Conservation (phyloP, 441 rosid genomes). For the Populus hybrid region DNA sequence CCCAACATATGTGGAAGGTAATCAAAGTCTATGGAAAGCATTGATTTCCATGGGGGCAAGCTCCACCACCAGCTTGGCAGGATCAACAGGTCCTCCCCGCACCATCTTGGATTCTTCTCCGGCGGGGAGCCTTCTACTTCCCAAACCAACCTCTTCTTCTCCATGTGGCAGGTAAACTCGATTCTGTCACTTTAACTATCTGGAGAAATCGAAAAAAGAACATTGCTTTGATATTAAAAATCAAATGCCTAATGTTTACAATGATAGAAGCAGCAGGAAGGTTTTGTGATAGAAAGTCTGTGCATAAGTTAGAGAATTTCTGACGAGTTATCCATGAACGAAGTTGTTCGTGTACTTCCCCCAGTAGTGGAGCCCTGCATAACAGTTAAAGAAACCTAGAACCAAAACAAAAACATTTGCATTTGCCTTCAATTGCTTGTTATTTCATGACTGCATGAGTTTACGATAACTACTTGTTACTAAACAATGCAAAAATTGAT, state of each 20-base stretch:
- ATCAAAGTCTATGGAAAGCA: slow-evolving; percentile 56
- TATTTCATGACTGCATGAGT: no score
- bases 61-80: slow-evolving; percentile 53
- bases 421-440: no score
- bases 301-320: no score
- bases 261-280: no score
- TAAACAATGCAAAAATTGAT: no score
- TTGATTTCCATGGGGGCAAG: slow-evolving; percentile 91
- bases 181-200: slow-evolving; percentile 58
- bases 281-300: no score
- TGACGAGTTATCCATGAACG: no score
- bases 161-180: slow-evolving; percentile 79
- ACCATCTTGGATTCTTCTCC: slow-evolving; percentile 33
- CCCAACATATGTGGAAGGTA: not conserved
- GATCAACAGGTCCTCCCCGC: slow-evolving; percentile 65
- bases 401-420: no score
- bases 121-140: slow-evolving; percentile 48
- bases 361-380: no score
- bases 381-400: no score
- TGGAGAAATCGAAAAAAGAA: slow-evolving; percentile 17
- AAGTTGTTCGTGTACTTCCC: no score
- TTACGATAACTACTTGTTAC: no score
- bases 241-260: not conserved
- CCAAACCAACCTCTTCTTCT: slow-evolving; percentile 74
- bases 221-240: not conserved